Base-by-base conservation (phyloP, 305 asterid genomes). In the Plantago lanceolata region DNA sequence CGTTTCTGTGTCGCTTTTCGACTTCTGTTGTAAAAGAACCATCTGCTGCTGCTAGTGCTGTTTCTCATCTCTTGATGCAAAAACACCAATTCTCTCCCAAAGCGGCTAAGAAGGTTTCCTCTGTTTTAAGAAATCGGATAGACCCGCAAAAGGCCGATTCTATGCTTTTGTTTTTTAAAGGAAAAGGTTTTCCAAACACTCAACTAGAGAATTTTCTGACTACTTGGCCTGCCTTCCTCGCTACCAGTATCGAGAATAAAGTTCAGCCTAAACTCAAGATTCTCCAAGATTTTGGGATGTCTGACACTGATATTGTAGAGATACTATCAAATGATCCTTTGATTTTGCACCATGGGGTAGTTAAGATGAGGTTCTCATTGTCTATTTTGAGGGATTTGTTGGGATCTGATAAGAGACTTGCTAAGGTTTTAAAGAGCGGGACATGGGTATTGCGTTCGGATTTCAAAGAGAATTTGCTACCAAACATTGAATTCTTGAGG, bases 401-500 rank as follows among this genome's bases (percentile, higher is more conserved):
- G 49, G 63, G 63, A 58, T 58, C 49, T n/a, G 13, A 37, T 17
- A 18, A 8, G 16, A 37, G 7, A 8, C 48, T 58, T 2, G 48
- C 31, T 58, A 13, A 58, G 8, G 3, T 58, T 0, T 37, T 58
- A 19, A 58, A 21, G 11, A 19, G 0, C 1, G 8, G 7, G 4
- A 5, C 13, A 58, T 0, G 63, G 50, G 11, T 58, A 11, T 13
- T 37, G n/a, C 24, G 4, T 6, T 33, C 7, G 18, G 58, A 77
- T 60, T 57, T 64, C 45, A 21, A 73, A 55, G 73, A 40, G 40
- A 77, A 55, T 24, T 0, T 77, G 74, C 8, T 77, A 7, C 66
- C 77, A 0, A 73, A 77, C 51, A 64, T 77, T 14, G 63, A 64
- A 37, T 48, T 53, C 33, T 19, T 77, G 70, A 48, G 48, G 68